Base-by-base conservation (phyloP, 805 yeast genomes). In the Ogataea salicorniae region DNA sequence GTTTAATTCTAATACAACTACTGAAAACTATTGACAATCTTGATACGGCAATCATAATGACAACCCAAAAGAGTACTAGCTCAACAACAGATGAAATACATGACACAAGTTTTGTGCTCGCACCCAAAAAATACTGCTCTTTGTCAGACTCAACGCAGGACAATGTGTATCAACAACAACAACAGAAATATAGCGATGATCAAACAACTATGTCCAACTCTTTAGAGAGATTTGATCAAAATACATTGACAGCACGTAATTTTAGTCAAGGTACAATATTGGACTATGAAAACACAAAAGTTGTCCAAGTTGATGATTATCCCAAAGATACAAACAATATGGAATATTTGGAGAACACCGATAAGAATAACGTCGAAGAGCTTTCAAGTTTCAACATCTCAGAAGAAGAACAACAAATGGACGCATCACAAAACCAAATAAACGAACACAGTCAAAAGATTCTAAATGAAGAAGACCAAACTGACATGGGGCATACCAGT, bases 301-400 rank as follows among this genome's bases (percentile, higher is more conserved):
- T 44, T n/a, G 35, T 37, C 34, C 48, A 42, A 17, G 26, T 29
- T 15, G 43, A 48, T 16, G 46, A 38, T 18, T 38, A 35, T 34
- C 13, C 34, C 20, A 34, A 18, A 11, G 16, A 40, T 16, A n/a
- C 39, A 15, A 29, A 22, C 11, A 37, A 36, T 33, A 16, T 13
- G 11, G 35, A 13, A 17, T 6, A 17, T 22, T n/a, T 7, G 22
- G 35, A 17, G 4, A 38, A 23, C 15, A 26, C 13, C 5, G 29
- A 37, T 20, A 18, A 37, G 15, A 13, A 23, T 6, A 33, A 23
- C 8, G 34, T 48, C 14, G 44, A 43, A 20, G 51, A 48, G 34
- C 36, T 48, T 16, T 42, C 51, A 15, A 42, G 46, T 18, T 48
- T 48, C 23, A 45, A 48, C 22, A 45, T 48, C 9, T 44, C 51